Conservation (phyloP, 2,329 filamentous ascomycete species). For the Ilyonectria robusta region DNA sequence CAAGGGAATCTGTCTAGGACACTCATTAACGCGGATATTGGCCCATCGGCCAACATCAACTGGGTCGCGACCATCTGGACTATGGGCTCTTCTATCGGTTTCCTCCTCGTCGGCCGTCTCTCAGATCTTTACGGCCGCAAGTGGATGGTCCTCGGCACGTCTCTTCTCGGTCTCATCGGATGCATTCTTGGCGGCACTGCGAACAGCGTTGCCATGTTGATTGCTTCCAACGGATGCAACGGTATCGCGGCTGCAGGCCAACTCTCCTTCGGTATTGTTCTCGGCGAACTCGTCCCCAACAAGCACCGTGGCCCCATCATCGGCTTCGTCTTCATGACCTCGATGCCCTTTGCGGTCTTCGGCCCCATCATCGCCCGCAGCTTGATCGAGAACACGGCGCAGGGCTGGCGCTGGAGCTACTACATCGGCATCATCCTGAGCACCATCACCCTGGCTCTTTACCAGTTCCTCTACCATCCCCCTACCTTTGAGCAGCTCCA, state of each 20-base stretch:
- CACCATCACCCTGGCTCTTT: slow-evolving; percentile 56
- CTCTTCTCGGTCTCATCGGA: slow-evolving; percentile 53
- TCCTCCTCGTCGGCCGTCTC: slow-evolving; percentile 58
- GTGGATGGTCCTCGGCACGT: slow-evolving; percentile 56
- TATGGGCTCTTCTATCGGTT: slow-evolving; percentile 56
- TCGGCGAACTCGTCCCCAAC: slow-evolving; percentile 61
- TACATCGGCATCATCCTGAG: slow-evolving; percentile 63
- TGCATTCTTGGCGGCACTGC: slow-evolving; percentile 55
- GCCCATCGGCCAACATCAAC: slow-evolving; percentile 49
- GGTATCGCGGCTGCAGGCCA: slow-evolving; percentile 58
- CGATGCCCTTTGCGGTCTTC: slow-evolving; percentile 58
- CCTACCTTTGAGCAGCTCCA: slow-evolving; percentile 61
- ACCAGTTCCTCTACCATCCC: slow-evolving; percentile 62
- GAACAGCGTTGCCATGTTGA: slow-evolving; percentile 53
- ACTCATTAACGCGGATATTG: slow-evolving; percentile 53
- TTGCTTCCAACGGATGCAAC: slow-evolving; percentile 55
- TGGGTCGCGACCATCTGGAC: slow-evolving; percentile 56
- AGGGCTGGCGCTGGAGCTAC: slow-evolving; percentile 65
- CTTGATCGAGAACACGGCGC: slow-evolving; percentile 58
- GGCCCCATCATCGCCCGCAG: slow-evolving; percentile 63
- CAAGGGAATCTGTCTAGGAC: slow-evolving; percentile 20
- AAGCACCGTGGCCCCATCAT: slow-evolving; percentile 55
- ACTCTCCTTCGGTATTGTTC: slow-evolving; percentile 58
- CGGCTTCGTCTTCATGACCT: slow-evolving; percentile 56
- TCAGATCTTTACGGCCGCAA: slow-evolving; percentile 60